These are phyloP conservation scores for Alternaria postmessia DNA, from an alignment of 2,329 filamentous ascomycete species.

Conservation along the genomic window DNA sequence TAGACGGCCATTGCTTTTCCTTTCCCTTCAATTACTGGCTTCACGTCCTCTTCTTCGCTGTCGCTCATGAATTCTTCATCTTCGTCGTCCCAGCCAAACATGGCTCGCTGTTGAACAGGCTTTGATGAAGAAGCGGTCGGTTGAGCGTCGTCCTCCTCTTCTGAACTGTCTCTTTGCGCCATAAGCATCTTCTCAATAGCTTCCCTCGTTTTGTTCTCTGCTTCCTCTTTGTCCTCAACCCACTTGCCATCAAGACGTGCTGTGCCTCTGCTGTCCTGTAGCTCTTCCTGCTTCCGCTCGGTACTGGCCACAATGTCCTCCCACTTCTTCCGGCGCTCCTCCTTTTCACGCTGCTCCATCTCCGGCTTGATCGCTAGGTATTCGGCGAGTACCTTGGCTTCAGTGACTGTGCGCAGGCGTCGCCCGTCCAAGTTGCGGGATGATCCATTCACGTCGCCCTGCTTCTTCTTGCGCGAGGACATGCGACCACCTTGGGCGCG, in stretches of 20 bases:
- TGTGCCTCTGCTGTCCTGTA: conserved; percentile 74
- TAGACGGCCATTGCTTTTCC: conserved; percentile 53
- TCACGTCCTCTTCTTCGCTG: conserved; percentile 54
- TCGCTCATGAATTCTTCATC: conserved; percentile 61
- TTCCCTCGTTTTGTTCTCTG: conserved; percentile 80
- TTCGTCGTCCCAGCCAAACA: conserved; percentile 82
- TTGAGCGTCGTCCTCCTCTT: conserved; percentile 43
- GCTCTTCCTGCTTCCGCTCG: conserved; percentile 82
- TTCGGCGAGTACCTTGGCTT: conserved; percentile 93
- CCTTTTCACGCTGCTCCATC: conserved; percentile 94
- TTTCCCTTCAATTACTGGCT: conserved; percentile 49
- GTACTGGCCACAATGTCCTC: conserved; percentile 86
- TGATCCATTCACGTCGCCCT: conserved; percentile 84
- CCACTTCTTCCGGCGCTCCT: conserved; percentile 84
- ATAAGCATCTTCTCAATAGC: conserved; percentile 67
- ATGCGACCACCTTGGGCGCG: conserved; percentile 97
- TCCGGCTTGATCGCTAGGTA: conserved; percentile 96
- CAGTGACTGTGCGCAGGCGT: conserved; percentile 87
- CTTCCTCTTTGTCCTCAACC: conserved; percentile 94
- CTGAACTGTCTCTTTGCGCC: conserved; percentile 55
- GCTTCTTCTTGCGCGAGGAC: conserved; percentile 91
- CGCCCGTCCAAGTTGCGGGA: conserved; percentile 93
- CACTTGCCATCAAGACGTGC: conserved; percentile 82
- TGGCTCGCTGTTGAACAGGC: conserved; percentile 56
- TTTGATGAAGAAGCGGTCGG: conserved; percentile 36